Evolutionary conservation across 1,284 basidiomycete genomes (phyloP), one percentile per base, ranked within the genome.

Genomic region (Rhodotorula sp.): DNA sequence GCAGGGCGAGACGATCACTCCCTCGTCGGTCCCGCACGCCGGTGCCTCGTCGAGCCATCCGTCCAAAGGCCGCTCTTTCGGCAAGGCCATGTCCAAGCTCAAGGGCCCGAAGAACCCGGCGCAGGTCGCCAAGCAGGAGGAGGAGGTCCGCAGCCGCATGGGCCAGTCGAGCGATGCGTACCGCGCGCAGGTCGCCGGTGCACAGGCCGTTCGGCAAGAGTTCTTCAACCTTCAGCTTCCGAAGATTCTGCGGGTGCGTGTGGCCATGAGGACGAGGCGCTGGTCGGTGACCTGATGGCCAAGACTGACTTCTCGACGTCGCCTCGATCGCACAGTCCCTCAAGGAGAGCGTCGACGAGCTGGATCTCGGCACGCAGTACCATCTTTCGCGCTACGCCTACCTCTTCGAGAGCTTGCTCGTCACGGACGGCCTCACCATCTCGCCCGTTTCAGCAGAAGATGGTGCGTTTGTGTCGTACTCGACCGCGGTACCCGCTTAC

Each of bases 151-250:
- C 65, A 84, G 87, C 44, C 86, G 94, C 74, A 90, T 98, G 84
- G 93, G 91, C 10, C 85, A 84, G 60, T 89, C 91, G 7, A 93
- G 91, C 48, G 96, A 98, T 80, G 87, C 89, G 46, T 98, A 95
- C 81, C 86, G 93, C 69, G 93, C 94, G 82, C 89, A 93, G 17
- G 90, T 97, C n/a, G 87, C 88, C 42, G 92, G 94, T 76, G 92
- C 91, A 16, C 95, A 97, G 82, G 85, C 88, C 4, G 88, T 93
- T 82, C 86, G 95, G 64, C 94, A 97, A 81, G 96, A 99, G 80
- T 98, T 96, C 81, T 99, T 97, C 83, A 96, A 97, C 81, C 91
- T 96, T 79, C 96, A 98, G 80, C 84, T 97, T 58, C 96, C 97
- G 57, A 90, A 93, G 77, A 91, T 98, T 74, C 82, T 99, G 59